A percentile compares a stretch with the other conserved stretches of the same genome.
phyloP scores from a whole-genome alignment of 2,329 filamentous ascomycete species.

The Claviceps lovelessii region DNA sequence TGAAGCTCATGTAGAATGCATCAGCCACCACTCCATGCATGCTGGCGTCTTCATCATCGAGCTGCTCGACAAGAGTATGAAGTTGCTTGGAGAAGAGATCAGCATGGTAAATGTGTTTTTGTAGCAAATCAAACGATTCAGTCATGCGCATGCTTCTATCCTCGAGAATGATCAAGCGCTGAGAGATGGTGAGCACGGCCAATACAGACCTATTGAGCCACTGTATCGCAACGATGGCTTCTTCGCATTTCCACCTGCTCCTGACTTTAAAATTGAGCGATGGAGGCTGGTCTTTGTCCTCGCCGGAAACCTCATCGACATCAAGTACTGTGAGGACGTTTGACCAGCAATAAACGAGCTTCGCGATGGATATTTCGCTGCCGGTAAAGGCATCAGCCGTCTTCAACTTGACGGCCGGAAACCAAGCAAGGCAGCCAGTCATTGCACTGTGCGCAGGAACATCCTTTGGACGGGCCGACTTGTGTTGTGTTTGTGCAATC shows the following conservation, averaged over 20 bases:
- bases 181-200: conserved; percentile 83
- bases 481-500: conserved; percentile 90
- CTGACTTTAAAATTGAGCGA: conserved; percentile 67
- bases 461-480: conserved; percentile 80
- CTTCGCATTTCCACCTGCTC: conserved; percentile 83
- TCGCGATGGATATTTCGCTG: conserved; percentile 61
- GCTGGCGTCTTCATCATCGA: conserved; percentile 72
- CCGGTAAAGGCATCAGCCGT: conserved; percentile 51
- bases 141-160: conserved; percentile 81
- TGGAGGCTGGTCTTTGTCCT: conserved; percentile 63
- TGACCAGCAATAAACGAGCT: conserved; percentile 96
- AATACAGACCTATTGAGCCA: conserved; percentile 93
- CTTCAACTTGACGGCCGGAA: conserved; percentile 88
- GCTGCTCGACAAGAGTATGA: conserved; percentile 68
- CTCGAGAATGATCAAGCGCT: conserved; percentile 82
- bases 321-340: conserved; percentile 92
- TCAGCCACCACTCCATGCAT: conserved; percentile 95
- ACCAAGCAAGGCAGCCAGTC: conserved; percentile 93
- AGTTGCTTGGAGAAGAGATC: conserved; percentile 85
- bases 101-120: conserved; percentile 82
- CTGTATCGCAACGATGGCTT: conserved; percentile 90
- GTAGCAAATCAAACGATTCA: conserved; percentile 81
- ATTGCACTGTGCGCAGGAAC: conserved; percentile 78
- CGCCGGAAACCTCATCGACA: conserved; percentile 55
- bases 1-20: conserved; percentile 96